Evolutionary conservation across 139 green algal genomes (phyloP), one percentile per base, ranked within the genome.

Genomic region (Chlamydomonas schloesseri): DNA sequence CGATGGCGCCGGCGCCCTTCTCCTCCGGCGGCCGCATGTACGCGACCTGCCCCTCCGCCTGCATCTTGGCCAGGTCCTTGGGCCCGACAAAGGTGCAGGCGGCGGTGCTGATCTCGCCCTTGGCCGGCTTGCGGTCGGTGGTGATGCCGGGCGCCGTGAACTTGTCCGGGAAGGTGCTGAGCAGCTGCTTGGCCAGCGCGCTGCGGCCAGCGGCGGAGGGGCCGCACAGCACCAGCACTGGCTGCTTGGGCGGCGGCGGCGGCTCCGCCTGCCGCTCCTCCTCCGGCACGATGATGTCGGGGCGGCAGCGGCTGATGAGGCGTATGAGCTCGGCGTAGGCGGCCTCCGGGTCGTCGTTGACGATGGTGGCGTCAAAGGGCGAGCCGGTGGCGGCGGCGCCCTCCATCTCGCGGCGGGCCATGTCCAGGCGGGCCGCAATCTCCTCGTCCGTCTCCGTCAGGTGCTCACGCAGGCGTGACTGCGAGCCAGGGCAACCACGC

Each of bases 381-480:
- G 88, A 31, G 26, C 86, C 76, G 50, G 78, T 23, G 14, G 34
- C 73, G 3, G 50, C 26, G 23, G 82, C 88, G 64, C 47, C 80
- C 37, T 90, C 86, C 15, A 86, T 87, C 77, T 94, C 78, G 20
- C 60, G 33, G 28, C 65, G 82, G 15, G 89, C 89, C 42, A 83
- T 47, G 31, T 88, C 79, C 73, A 92, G 28, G 46, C 93, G 81
- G 28, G 72, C 82, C 2, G 83, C 71, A 18, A 96, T 89, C 24
- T 91, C 85, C 31, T 89, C 85, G 78, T 95, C 91, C 10, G 84
- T 92, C 88, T 94, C 91, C 2, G 88, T 90, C 4, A 94, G 71
- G 81, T 75, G 92, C 18, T 65, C 34, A 17, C 77, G 73, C 21
- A 93, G 60, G 42, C 89, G 89, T 10, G 73, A n/a, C 82, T 88